phyloP scores from a whole-genome alignment of 768 basidiomycete species.

The Rhizopogon vesiculosus region DNA sequence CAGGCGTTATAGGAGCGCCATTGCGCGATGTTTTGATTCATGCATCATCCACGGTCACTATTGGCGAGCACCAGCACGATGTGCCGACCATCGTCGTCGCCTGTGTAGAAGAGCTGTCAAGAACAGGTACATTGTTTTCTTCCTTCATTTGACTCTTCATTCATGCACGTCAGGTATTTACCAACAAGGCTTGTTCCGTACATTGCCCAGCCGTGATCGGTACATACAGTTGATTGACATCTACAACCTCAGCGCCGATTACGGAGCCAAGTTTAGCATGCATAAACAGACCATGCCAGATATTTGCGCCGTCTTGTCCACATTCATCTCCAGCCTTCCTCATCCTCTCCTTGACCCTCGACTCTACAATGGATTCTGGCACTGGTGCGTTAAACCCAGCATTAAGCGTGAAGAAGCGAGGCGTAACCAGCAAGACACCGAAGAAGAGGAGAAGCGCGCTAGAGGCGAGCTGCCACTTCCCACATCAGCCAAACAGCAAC shows the following conservation, averaged over 20 bases:
- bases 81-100: constrained; percentile 35
- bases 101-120: constrained; percentile 43
- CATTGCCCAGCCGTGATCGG: constrained; percentile 35
- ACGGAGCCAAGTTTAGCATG: constrained; percentile 21
- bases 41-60: constrained; percentile 26
- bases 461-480: constrained; percentile 22
- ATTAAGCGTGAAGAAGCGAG: constrained; percentile 28
- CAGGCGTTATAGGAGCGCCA: constrained; percentile 34
- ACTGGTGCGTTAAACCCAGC: constrained; percentile 40
- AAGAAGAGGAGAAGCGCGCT: constrained; percentile 27
- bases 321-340: constrained; percentile 44
- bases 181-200: constrained; percentile 37
- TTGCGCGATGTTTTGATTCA: constrained; percentile 28
- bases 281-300: constrained; percentile 35
- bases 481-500: constrained; percentile 2
- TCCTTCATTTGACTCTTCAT: background rate
- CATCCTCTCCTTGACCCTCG: constrained; percentile 38
- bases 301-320: constrained; percentile 41
- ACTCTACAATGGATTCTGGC: constrained; percentile 38
- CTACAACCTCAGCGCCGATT: constrained; percentile 29
- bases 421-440: constrained; percentile 23
- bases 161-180: constrained; percentile 32
- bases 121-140: constrained; percentile 28
- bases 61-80: constrained; percentile 34
- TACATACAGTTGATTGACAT: constrained; percentile 33